phyloP scores from a whole-genome alignment of 2,329 filamentous ascomycete genomes.

The Cladosporium sp. region DNA sequence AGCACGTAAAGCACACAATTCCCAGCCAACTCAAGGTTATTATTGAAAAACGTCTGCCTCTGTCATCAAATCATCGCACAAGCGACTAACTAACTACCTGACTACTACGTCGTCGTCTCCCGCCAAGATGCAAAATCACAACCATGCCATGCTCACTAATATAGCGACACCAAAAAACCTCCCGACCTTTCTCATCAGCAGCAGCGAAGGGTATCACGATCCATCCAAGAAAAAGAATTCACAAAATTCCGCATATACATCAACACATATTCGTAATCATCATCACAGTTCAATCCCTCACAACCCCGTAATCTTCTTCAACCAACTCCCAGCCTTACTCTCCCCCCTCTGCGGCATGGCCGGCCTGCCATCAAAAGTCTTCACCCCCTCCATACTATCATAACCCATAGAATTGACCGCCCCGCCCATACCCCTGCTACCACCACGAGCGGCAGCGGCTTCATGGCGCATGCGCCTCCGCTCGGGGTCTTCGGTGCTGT shows the following conservation, averaged over 20 bases:
- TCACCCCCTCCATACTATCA: constrained; percentile 30
- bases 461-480: constrained; percentile 20
- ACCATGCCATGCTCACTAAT: no score
- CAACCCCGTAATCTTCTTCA: constrained; percentile 41
- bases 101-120: no score
- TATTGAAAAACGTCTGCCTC: no score
- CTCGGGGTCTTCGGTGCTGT: constrained; percentile 20
- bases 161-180: no score
- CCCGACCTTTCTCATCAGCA: no score
- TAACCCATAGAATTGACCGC: constrained; percentile 28
- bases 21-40: no score
- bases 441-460: constrained; percentile 24
- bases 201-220: no score
- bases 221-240: no score
- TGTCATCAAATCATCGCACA: no score
- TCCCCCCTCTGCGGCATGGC: constrained; percentile 26
- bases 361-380: constrained; percentile 39
- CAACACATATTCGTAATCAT: neutral
- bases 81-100: no score
- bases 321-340: constrained; percentile 42
- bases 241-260: neutral
- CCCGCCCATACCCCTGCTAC: constrained; percentile 26
- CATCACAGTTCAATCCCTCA: constrained; percentile 8
- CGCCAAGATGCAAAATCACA: no score
- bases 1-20: no score